Evolutionary conservation across 2,329 filamentous ascomycete genomes (phyloP).

Genomic region (Alternaria sp.): DNA sequence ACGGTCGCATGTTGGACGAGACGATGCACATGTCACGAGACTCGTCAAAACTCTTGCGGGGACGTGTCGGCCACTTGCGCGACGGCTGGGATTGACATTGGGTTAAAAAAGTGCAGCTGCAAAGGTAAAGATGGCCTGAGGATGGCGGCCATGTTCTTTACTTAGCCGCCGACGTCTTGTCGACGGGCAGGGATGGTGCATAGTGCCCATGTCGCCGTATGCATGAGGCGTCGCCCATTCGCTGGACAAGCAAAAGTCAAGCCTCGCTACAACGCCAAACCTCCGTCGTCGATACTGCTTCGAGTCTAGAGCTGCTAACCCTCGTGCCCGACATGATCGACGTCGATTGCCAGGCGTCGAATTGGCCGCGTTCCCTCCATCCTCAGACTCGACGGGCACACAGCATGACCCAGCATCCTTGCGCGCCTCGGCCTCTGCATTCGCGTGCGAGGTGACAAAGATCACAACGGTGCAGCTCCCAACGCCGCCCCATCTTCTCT

Average conservation of each 20-base stretch:
- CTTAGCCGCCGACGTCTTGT: constrained; percentile 25
- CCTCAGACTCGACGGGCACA: constrained; percentile 16
- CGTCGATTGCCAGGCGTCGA: constrained; percentile 27
- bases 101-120: not conserved
- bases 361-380: constrained; percentile 27
- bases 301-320: constrained; percentile 10
- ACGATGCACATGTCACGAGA: not conserved
- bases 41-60: not conserved
- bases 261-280: constrained; percentile 29
- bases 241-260: constrained; percentile 25
- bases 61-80: constrained; percentile 1
- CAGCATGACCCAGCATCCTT: constrained; percentile 20
- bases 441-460: constrained; percentile 29
- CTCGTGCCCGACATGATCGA: constrained; percentile 26
- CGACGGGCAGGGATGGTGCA: constrained; percentile 23
- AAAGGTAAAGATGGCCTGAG: not conserved
- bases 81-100: constrained; percentile 18
- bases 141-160: constrained; percentile 14
- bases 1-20: not conserved
- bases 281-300: constrained; percentile 16
- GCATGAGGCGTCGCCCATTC: constrained; percentile 27
- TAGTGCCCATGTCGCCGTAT: constrained; percentile 13
- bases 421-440: constrained; percentile 17
- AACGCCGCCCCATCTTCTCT: constrained; percentile 19
- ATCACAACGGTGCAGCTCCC: constrained; percentile 18